Conservation (phyloP, 805 yeast genomes). For the Candida taoyuanica region DNA sequence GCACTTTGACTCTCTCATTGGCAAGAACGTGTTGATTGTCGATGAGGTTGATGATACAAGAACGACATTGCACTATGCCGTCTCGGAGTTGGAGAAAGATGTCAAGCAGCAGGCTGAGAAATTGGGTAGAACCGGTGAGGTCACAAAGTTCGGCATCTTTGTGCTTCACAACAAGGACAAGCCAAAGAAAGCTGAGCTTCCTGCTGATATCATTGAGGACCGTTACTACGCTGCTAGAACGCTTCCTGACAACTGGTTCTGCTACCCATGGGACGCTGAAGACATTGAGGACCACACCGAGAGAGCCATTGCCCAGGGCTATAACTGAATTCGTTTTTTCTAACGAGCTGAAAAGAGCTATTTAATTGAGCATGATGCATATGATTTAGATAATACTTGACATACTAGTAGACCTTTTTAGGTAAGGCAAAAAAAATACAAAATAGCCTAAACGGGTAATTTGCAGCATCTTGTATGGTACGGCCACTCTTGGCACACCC, state of each 20-base stretch:
- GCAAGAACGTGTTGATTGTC: constrained; percentile 75
- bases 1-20: constrained; percentile 72
- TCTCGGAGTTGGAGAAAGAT: constrained; percentile 60
- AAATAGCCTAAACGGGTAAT: too few species aligned
- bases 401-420: too few species aligned
- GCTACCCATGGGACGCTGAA: constrained; percentile 85
- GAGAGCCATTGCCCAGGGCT: constrained; percentile 62
- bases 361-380: not conserved
- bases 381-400: too few species aligned
- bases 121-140: constrained; percentile 53
- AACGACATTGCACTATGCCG: constrained; percentile 83
- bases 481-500: too few species aligned
- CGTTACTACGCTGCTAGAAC: constrained; percentile 71
- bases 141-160: constrained; percentile 67
- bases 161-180: constrained; percentile 83
- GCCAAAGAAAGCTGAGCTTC: constrained; percentile 72
- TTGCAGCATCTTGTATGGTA: too few species aligned
- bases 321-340: too few species aligned
- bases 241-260: constrained; percentile 77
- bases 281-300: constrained; percentile 77
- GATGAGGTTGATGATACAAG: constrained; percentile 93
- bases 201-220: constrained; percentile 53
- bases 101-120: constrained; percentile 55
- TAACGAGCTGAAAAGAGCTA: too few species aligned
- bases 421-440: too few species aligned